phyloP scores from a whole-genome alignment of 1,139 yeast genomes.

The Magnusiomyces ingens region DNA sequence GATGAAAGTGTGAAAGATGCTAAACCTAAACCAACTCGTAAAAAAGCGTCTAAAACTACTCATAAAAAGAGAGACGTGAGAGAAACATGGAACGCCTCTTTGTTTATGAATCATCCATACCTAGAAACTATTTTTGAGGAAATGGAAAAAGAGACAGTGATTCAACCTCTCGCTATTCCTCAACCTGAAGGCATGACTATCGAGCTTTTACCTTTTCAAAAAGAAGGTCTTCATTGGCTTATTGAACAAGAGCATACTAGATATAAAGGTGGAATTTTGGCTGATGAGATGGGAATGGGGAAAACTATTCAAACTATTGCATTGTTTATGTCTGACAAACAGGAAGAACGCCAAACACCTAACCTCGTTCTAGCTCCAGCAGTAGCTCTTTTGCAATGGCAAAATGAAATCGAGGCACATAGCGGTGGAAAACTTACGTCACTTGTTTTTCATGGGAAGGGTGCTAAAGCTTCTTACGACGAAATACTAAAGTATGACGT shows the following conservation, averaged over 20 bases:
- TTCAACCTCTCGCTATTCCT: slow-evolving; percentile 51
- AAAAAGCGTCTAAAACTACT: slow-evolving; percentile 2
- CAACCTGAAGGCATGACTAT: slow-evolving; percentile 81
- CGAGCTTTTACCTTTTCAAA: slow-evolving; percentile 76
- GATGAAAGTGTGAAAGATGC: slow-evolving; percentile 3
- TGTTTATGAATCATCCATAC: slow-evolving; percentile 73
- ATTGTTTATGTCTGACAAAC: slow-evolving; percentile 60
- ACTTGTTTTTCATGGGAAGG: slow-evolving; percentile 77
- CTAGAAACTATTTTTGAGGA: slow-evolving; percentile 64
- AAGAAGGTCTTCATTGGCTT: slow-evolving; percentile 90
- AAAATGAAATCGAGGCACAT: slow-evolving; percentile 80
- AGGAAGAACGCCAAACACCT: slow-evolving; percentile 49
- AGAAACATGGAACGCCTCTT: slow-evolving; percentile 14
- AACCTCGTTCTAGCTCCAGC: slow-evolving; percentile 94
- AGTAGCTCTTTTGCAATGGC: slow-evolving; percentile 97
- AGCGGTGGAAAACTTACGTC: slow-evolving; percentile 64
- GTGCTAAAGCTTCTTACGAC: slow-evolving; percentile 49
- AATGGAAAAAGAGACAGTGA: slow-evolving; percentile 37
- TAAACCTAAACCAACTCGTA: background rate
- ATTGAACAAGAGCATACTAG: slow-evolving; percentile 69
- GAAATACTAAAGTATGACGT: slow-evolving; percentile 69
- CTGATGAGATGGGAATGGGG: slow-evolving; percentile 99
- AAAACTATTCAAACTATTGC: slow-evolving; percentile 95
- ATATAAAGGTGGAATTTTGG: slow-evolving; percentile 87
- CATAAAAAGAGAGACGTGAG: slow-evolving; percentile 1